phyloP scores from a whole-genome alignment of 31 red algal species.

The Endocladia muricata region DNA sequence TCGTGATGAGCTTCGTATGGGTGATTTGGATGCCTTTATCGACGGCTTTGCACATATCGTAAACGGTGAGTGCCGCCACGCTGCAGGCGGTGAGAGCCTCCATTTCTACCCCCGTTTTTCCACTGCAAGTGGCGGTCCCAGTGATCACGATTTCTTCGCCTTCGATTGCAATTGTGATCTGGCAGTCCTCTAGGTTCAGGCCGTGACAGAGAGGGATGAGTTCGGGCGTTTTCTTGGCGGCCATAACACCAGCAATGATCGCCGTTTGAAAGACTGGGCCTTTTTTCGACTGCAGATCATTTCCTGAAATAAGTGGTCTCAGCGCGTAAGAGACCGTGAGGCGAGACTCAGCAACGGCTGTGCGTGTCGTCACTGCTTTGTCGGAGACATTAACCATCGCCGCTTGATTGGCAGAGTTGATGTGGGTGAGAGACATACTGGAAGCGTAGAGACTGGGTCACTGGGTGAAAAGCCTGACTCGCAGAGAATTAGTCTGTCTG shows the following conservation, averaged over 20 bases:
- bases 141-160: slow-evolving; percentile 18
- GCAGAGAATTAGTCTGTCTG: no score
- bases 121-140: slow-evolving; percentile 38
- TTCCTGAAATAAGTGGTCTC: slow-evolving; percentile 14
- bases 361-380: slow-evolving; percentile 56
- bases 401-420: slow-evolving; percentile 52
- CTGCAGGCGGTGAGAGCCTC: slow-evolving; percentile 77
- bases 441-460: no score
- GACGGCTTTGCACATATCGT: slow-evolving; percentile 98
- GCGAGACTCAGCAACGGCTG: slow-evolving; percentile 56
- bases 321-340: slow-evolving; percentile 47
- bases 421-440: slow-evolving; percentile 89
- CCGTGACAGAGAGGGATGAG: slow-evolving; percentile 97
- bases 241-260: slow-evolving; percentile 84
- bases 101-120: slow-evolving; percentile 87
- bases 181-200: slow-evolving; percentile 56
- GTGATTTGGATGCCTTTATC: slow-evolving; percentile 70
- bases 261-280: slow-evolving; percentile 88
- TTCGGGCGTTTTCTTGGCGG: slow-evolving; percentile 77
- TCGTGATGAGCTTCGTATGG: background rate
- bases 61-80: slow-evolving; percentile 88
- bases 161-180: slow-evolving; percentile 44
- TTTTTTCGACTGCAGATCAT: slow-evolving; percentile 41
- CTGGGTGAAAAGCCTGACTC: no score
- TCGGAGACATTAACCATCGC: slow-evolving; percentile 90